These are phyloP conservation scores for Samsoniella hepiali DNA, from an alignment of 2,329 filamentous ascomycete species.

Conservation along the genomic window DNA sequence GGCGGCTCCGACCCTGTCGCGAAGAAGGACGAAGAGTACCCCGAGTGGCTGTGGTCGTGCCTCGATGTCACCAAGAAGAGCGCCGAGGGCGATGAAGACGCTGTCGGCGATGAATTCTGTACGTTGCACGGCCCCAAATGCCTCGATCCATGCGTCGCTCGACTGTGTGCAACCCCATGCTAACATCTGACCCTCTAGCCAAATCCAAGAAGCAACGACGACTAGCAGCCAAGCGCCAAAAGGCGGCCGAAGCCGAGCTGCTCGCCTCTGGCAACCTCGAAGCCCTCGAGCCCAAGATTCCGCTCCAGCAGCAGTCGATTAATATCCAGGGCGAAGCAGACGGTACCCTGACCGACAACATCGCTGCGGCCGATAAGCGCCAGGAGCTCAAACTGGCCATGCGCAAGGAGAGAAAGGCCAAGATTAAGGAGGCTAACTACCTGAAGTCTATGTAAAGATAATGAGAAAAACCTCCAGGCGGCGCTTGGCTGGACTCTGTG, in stretches of 20 bases:
- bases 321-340: slow-evolving; percentile 60
- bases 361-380: slow-evolving; percentile 50
- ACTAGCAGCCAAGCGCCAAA: slow-evolving; percentile 63
- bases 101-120: slow-evolving; percentile 76
- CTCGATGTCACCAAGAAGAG: slow-evolving; percentile 59
- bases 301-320: slow-evolving; percentile 72
- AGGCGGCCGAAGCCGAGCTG: slow-evolving; percentile 54
- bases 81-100: slow-evolving; percentile 47
- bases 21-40: slow-evolving; percentile 71
- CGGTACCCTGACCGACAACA: slow-evolving; percentile 41
- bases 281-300: slow-evolving; percentile 64
- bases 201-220: slow-evolving; percentile 82
- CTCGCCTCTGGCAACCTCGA: slow-evolving; percentile 64
- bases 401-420: slow-evolving; percentile 69
- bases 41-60: slow-evolving; percentile 74
- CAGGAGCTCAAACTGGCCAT: slow-evolving; percentile 66
- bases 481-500: slow-evolving; percentile 17
- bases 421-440: slow-evolving; percentile 84
- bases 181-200: slow-evolving; percentile 44
- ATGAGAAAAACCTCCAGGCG: neutral
- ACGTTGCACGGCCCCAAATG: slow-evolving; percentile 36
- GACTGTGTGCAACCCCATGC: neutral
- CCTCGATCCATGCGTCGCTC: neutral
- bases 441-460: slow-evolving; percentile 67
- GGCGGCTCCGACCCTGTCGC: slow-evolving; percentile 70